These are phyloP conservation scores for Neonectria hederae DNA, from an alignment of 2,329 filamentous ascomycete species.

Conservation along the genomic window DNA sequence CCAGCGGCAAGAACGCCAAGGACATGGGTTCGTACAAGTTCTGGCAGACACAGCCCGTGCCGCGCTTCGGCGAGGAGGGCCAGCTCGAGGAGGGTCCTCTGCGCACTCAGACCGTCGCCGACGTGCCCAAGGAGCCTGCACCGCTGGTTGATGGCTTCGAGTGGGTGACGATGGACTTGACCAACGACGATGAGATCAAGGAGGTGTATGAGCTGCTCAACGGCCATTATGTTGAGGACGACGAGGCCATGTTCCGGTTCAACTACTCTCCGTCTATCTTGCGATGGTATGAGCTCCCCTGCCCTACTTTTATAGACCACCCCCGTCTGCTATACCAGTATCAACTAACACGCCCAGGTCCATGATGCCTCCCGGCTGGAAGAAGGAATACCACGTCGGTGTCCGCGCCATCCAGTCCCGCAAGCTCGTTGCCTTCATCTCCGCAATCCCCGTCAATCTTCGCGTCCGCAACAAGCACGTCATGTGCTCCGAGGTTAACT, in stretches of 20 bases:
- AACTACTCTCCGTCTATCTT: conserved; percentile 92
- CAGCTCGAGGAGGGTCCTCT: conserved; percentile 82
- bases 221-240: conserved; percentile 96
- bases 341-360: conserved; percentile 66
- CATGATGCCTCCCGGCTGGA: conserved; percentile 93
- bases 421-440: conserved; percentile 95
- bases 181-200: conserved; percentile 78
- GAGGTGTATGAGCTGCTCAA: conserved; percentile 93
- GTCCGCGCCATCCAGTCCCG: conserved; percentile 84
- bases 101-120: conserved; percentile 78
- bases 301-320: no score
- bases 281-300: conserved; percentile 72
- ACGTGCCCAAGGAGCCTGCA: conserved; percentile 80
- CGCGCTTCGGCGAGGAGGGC: conserved; percentile 74
- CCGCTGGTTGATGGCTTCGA: conserved; percentile 85
- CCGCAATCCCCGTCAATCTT: conserved; percentile 86
- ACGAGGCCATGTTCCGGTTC: conserved; percentile 97
- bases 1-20: conserved; percentile 88
- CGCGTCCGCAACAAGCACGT: conserved; percentile 80
- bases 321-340: not conserved
- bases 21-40: conserved; percentile 99
- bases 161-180: conserved; percentile 91
- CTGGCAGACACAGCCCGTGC: conserved; percentile 97
- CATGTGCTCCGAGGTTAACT: conserved; percentile 93
- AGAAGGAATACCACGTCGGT: conserved; percentile 92